Base-by-base conservation (phyloP, 805 yeast species). In the Pichia rugopelliculosa region DNA sequence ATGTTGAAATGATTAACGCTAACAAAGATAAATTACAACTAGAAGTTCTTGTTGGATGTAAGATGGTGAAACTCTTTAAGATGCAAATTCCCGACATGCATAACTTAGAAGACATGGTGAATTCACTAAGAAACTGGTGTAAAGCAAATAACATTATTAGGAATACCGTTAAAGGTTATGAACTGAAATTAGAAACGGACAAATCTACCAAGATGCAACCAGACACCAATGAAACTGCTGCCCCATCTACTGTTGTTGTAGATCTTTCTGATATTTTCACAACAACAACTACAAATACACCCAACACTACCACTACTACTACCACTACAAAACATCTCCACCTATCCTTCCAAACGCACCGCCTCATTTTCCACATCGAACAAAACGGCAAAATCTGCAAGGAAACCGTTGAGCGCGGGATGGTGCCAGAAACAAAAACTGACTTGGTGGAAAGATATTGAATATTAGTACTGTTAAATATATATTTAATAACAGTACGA, bases 91-190 rank as follows among this genome's bases (percentile, higher is more conserved):
- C 42, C 6, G 48, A 51, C 21, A 40, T 61, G 34, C 56, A 55
- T 6, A 53, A 46, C 34, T 48, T 61, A 12, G 26, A 41, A 30
- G 42, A 50, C 4, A 33, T 62, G n/a, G 44, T 62, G 3, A 45
- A 48, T n/a, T 47, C 48, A 0, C 44, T 64, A 4, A 48, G 68
- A 13, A 61, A 46, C 20, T 64, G 67, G 68, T 58, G 59, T 30
- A 44, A 61, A 21, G 18, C 62, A 20, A 58, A 58, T 44, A 59
- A 50, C 20, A 34, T 62, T 11, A 34, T 63, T 13, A 42, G 60
- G 4, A 61, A 62, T 17, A 17, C 37, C 13, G 24, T 45, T 17
- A 6, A n/a, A 12, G 21, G 37, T 2, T 18, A 12, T 17, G 37
- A 27, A 30, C 3, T 30, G 18, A 30, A 30, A 9, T 18, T 30